Percentiles rank a stretch among this genome's conserved stretches.
phyloP scores from a whole-genome alignment of 129 eudicot species.

The Logfia minima region DNA sequence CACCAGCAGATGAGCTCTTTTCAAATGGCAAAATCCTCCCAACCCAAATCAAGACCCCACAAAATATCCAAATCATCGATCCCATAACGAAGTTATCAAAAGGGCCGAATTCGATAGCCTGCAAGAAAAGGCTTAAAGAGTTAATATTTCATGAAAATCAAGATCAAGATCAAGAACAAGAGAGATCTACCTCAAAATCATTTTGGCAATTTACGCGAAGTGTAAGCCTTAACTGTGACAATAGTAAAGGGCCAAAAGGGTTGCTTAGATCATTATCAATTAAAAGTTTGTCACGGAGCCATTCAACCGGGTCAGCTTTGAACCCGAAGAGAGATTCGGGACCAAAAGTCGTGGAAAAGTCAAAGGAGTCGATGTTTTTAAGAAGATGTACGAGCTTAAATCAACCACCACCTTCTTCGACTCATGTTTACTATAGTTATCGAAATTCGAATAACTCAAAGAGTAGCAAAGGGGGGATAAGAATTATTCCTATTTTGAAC shows the following conservation, averaged over 20 bases:
- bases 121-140: conserved; percentile 66
- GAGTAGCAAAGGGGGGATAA: conserved; percentile 50
- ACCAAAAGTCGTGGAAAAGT: conserved; percentile 35
- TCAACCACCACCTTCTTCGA: conserved; percentile 36
- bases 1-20: conserved; percentile 84
- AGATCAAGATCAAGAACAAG: conserved; percentile 34
- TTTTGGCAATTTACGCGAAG: conserved; percentile 89
- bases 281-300: conserved; percentile 55
- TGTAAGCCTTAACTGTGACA: conserved; percentile 60
- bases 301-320: conserved; percentile 89
- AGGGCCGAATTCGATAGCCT: conserved; percentile 18
- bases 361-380: conserved; percentile 39
- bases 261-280: conserved; percentile 52
- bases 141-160: conserved; percentile 34
- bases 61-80: conserved; percentile 8
- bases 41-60: conserved; percentile 48
- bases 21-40: conserved; percentile 82
- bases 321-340: conserved; percentile 40
- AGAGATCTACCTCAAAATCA: conserved; percentile 42
- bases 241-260: conserved; percentile 42
- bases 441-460: conserved; percentile 30
- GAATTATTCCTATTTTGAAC: conserved; percentile 70
- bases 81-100: conserved; percentile 2
- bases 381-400: conserved; percentile 32
- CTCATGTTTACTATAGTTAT: conserved; percentile 32